Percentiles rank a stretch among this genome's conserved stretches.
These are phyloP conservation scores for Naganishia sp. DNA, from an alignment of 1,284 basidiomycete genomes.

Conservation along the genomic window DNA sequence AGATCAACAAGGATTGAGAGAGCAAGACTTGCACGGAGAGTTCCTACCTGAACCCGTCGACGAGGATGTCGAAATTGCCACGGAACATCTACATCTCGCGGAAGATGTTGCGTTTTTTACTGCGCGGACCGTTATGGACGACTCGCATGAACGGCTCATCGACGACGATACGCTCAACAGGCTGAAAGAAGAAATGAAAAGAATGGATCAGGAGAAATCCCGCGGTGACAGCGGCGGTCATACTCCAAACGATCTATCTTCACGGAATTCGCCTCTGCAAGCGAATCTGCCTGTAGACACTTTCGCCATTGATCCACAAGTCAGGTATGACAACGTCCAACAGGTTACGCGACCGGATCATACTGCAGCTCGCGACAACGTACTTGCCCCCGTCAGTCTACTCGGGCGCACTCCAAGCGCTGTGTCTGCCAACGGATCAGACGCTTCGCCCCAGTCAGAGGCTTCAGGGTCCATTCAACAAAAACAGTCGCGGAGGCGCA, in stretches of 20 bases:
- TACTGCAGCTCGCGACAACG: neutral
- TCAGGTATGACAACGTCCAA: no score
- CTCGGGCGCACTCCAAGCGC: neutral
- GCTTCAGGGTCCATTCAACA: neutral
- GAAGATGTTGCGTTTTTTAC: constrained; percentile 2
- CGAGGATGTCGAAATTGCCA: constrained; percentile 7
- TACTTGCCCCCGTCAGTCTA: neutral
- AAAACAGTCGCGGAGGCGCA: neutral
- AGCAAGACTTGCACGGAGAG: constrained; percentile 1
- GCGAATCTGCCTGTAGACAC: no score
- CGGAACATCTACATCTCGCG: neutral
- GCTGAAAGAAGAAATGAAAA: constrained; percentile 25
- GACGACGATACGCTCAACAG: constrained; percentile 23
- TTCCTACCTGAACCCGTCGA: constrained; percentile 7
- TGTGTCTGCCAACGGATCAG: constrained; percentile 5
- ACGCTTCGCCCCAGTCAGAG: constrained; percentile 19
- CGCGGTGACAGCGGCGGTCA: no score
- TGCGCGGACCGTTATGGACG: neutral
- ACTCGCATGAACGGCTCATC: neutral
- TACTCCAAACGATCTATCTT: no score
- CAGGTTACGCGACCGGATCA: neutral
- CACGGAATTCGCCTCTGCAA: no score
- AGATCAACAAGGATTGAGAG: neutral
- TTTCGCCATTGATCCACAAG: no score
- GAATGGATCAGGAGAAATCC: constrained; percentile 19